These are phyloP conservation scores for Dysphania ambrosioides DNA, from an alignment of 148 eudicot genomes.

Conservation along the genomic window DNA sequence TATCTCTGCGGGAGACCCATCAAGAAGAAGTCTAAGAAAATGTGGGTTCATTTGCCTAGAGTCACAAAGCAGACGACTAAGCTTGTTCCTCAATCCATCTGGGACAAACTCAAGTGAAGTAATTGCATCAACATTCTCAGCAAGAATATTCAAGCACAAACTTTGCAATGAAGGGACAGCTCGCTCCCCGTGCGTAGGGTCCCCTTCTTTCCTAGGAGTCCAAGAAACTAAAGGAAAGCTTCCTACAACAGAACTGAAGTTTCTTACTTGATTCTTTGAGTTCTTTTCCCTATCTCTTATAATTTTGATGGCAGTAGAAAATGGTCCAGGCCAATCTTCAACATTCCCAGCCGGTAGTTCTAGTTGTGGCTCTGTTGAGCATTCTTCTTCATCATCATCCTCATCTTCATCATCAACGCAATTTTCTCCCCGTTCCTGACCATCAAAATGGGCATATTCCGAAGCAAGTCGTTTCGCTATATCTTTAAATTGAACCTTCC, in stretches of 20 bases:
- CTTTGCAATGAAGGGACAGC: constrained; percentile 48
- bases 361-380: no score
- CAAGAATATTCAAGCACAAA: constrained; percentile 49
- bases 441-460: constrained; percentile 56
- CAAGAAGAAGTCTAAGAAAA: constrained; percentile 62
- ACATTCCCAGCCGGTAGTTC: constrained; percentile 21
- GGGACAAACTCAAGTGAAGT: constrained; percentile 68
- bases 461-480: constrained; percentile 56
- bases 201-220: constrained; percentile 45
- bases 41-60: constrained; percentile 59
- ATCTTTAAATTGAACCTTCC: constrained; percentile 36
- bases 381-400: constrained; percentile 34
- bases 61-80: constrained; percentile 63
- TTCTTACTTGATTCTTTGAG: constrained; percentile 18
- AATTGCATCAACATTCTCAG: constrained; percentile 68
- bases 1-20: constrained; percentile 73
- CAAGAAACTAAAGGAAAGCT: constrained; percentile 44
- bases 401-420: constrained; percentile 29
- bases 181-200: constrained; percentile 13
- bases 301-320: constrained; percentile 87
- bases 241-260: constrained; percentile 16
- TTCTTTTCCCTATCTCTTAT: constrained; percentile 57
- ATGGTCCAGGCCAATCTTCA: constrained; percentile 96
- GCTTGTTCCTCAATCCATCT: constrained; percentile 66
- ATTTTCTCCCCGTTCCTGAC: constrained; percentile 35